Conservation (phyloP, 345 rosid genomes). For the Fremontodendron californicum region DNA sequence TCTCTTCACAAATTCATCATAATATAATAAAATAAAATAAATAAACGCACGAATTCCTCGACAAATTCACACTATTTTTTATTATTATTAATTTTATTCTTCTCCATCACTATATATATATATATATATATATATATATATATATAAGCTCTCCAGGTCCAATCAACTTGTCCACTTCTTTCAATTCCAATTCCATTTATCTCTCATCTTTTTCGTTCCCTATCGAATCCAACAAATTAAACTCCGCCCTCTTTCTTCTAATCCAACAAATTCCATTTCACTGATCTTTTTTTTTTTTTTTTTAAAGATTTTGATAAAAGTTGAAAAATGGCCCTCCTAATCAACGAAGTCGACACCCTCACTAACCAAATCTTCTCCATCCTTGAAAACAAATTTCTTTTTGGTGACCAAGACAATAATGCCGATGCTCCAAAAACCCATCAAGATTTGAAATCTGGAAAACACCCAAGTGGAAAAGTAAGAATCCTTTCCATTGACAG, state of each 20-base stretch:
- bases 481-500: slow-evolving; percentile 85
- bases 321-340: neutral
- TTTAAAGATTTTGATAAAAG: too few species aligned
- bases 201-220: neutral
- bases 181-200: neutral
- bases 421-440: slow-evolving; percentile 24
- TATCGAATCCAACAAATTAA: too few species aligned
- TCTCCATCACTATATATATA: neutral
- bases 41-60: slow-evolving; percentile 2
- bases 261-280: too few species aligned
- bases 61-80: neutral
- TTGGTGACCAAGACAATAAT: slow-evolving; percentile 39
- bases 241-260: too few species aligned
- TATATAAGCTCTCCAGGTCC: neutral
- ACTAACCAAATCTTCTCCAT: slow-evolving; percentile 80
- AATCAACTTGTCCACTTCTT: neutral
- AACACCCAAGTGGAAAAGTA: slow-evolving; percentile 41
- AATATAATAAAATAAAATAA: slow-evolving; percentile 25
- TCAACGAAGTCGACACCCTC: slow-evolving; percentile 37
- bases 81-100: neutral
- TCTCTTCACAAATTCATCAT: neutral
- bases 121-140: neutral
- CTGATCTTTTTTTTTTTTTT: too few species aligned
- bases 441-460: slow-evolving; percentile 13
- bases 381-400: slow-evolving; percentile 84